Evolutionary conservation across 2,329 filamentous ascomycete genomes (phyloP), one percentile per base, ranked within the genome.

Genomic region (Elsinoe arachidis): DNA sequence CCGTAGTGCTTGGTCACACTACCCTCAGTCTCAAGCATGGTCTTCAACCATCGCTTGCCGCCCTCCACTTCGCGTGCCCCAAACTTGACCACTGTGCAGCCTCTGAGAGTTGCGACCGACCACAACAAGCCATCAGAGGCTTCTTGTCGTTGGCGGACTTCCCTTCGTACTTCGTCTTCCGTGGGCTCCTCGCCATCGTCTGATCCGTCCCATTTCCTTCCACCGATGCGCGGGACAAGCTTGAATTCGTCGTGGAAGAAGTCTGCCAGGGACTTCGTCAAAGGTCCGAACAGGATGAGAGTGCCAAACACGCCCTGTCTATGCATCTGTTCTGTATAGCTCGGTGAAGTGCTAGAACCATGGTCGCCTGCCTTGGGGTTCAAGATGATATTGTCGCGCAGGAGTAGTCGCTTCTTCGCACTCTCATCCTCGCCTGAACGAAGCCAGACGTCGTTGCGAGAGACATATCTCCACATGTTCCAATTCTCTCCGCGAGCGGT

Each of bases 11-110:
- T 70, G 14, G 79, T 73, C 9, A 96, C 77, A 61, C 82, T 91
- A 1, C 87, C 88, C 69, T 96, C 89, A 61, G 82, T 79, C 46
- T 77, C 72, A 47, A 96, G 74, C 81, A 96, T 87, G 5, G 78
- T 78, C 9, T 84, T 83, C 58, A 97, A 78, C 90, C 91, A 97
- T 47, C 80, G 74, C 63, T 88, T 82, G 3, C 86, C 90, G 23
- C 85, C 86, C 69, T 97, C 90, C 21, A 96, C 86, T 44, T 85
- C 86, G 56, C 78, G 79, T 1, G 91, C 88, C 1, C 88, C 90
- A 69, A 97, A 95, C 70, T 97, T 97, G 63, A 97, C 86, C 23
- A 96, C 79, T 2, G 93, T 86, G 66, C 92, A 96, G 3, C 89
- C 86, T 55, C 90, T 80, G 34, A 95, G 83, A 23, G 80, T 80